Evolutionary conservation across 345 rosid species (phyloP), one percentile per base, ranked within the genome.

Genomic region (Noccaea bulbosa): DNA sequence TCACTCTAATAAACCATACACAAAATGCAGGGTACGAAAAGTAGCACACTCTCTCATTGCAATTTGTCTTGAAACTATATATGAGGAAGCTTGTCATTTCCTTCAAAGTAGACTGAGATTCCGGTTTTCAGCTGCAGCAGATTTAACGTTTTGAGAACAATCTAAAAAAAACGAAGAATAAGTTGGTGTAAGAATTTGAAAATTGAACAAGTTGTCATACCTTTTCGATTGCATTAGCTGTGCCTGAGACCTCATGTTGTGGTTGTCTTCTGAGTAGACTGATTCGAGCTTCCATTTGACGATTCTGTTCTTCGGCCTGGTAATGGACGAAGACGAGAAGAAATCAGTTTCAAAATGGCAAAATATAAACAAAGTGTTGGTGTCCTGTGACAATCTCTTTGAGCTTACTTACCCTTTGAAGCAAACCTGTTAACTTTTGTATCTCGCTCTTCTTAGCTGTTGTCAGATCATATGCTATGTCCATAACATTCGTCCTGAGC

Each of bases 251-350:
- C 51, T 84, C 82, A 27, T 27, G 30, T 65, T 77, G 77, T 41
- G 44, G 73, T 62, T 67, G 76, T 50, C 83, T 74, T 75, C 69
- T 79, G 48, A 88, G 88, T 63, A 56, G 78, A 44, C 66, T 78
- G 30, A 86, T 61, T n/a, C 73, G 88, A 50, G 78, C 67, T 77
- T 74, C 78, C 60, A 60, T 64, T 22, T 61, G 79, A 16, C 62
- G 79, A 71, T 82, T 90, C 44, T 81, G 77, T 54, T 87, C 85
- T 86, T 90, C 90, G 38, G 81, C 91, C 97, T 88, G 39, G 15
- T 34, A 60, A 56, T 11, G 2, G 20, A 67, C 58, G 34, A 12
- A 20, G 38, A 69, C n/a, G 4, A 48, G 17, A 72, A 14, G 14
- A 32, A 49, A 68, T 32, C 30, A 15, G 30, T 24, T 46, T 20